phyloP scores from a whole-genome alignment of 192 early-diverging fungal species.

The Borealophlyctis nickersoniae region DNA sequence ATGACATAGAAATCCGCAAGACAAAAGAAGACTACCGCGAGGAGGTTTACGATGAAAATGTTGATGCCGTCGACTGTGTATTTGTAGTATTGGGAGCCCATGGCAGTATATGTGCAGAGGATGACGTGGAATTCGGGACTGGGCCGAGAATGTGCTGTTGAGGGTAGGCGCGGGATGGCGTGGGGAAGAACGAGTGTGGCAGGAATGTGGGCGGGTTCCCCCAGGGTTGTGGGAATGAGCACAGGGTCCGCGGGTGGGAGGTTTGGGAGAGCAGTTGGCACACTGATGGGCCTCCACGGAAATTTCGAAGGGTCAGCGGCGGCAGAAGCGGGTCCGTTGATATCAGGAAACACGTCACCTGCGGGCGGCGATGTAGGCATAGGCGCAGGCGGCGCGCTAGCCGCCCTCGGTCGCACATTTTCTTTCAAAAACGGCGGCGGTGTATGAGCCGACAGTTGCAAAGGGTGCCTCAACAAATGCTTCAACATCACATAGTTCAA shows the following conservation, averaged over 20 bases:
- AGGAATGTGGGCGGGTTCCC: constrained; percentile 20
- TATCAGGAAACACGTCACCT: too few species aligned
- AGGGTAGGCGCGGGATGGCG: constrained; percentile 20
- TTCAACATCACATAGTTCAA: constrained; percentile 75
- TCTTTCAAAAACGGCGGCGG: too few species aligned
- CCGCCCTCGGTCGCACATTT: constrained; percentile 20
- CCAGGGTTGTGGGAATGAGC: constrained; percentile 35
- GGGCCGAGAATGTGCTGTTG: constrained; percentile 8
- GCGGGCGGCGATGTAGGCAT: background rate
- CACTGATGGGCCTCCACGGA: constrained; percentile 35
- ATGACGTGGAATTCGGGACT: constrained; percentile 57
- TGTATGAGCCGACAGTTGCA: constrained; percentile 55
- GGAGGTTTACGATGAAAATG: constrained; percentile 92
- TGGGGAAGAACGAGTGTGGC: background rate
- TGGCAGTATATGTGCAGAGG: constrained; percentile 82
- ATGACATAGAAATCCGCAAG: constrained; percentile 78
- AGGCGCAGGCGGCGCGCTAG: background rate
- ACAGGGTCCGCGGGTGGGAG: constrained; percentile 50
- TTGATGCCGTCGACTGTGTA: constrained; percentile 96
- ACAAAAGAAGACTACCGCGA: constrained; percentile 78
- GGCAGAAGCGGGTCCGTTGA: background rate
- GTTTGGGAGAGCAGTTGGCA: too few species aligned
- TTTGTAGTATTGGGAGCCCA: constrained; percentile 94
- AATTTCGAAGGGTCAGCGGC: constrained; percentile 5
- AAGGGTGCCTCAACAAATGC: constrained; percentile 76